phyloP scores from a whole-genome alignment of 140 eudicot genomes.

The Senecio squalidus region DNA sequence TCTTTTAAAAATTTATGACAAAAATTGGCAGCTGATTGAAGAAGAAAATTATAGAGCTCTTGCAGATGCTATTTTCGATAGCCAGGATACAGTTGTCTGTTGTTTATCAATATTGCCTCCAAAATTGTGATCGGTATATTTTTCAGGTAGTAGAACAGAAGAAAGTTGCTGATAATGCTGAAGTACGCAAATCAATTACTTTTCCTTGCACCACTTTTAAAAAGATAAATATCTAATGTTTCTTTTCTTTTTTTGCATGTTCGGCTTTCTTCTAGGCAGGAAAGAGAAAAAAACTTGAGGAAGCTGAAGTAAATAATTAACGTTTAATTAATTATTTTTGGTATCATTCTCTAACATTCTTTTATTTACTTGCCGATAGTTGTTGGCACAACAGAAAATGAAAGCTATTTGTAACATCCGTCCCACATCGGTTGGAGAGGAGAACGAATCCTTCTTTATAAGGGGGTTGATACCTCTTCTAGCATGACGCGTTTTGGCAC shows the following conservation, averaged over 20 bases:
- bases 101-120: background rate
- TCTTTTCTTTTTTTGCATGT: background rate
- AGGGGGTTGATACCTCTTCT: too few relatives aligned
- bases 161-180: constrained; percentile 35
- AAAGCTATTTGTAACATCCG: too few relatives aligned
- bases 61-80: constrained; percentile 85
- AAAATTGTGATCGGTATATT: constrained; percentile 2
- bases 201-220: background rate
- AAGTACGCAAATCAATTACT: constrained; percentile 33
- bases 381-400: constrained; percentile 18
- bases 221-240: constrained; percentile 8
- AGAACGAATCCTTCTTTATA: too few relatives aligned
- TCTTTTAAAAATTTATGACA: constrained; percentile 60
- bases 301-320: constrained; percentile 34
- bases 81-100: constrained; percentile 50
- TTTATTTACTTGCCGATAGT: constrained; percentile 4
- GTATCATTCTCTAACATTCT: background rate
- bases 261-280: constrained; percentile 23
- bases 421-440: too few relatives aligned
- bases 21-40: constrained; percentile 82
- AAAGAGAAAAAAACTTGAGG: constrained; percentile 37
- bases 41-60: constrained; percentile 75
- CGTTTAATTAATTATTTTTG: background rate
- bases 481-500: too few relatives aligned
- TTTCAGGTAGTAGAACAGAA: constrained; percentile 48